Evolutionary conservation across 2,329 filamentous ascomycete species (phyloP), one percentile per base, ranked within the genome.

Genomic region (Colletotrichum siamense): DNA sequence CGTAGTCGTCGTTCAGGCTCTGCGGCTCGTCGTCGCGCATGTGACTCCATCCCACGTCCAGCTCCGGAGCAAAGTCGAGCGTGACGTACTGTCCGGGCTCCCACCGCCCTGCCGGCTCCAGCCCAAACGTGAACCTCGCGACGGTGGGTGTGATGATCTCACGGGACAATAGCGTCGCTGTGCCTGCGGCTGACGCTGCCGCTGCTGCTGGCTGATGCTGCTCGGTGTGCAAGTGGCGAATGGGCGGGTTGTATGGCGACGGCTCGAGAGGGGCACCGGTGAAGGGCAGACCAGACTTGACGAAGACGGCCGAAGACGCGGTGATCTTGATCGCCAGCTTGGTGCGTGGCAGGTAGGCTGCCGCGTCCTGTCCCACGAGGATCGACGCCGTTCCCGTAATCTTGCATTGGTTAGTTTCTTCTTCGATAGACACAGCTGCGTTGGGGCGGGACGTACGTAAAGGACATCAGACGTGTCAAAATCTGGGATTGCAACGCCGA

Each of bases 11-110:
- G 80, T 98, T 98, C 18, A 98, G 83, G 79, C 92, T 94, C 78
- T 89, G 89, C 7, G 95, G 95, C 79, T 98, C 95, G 73, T 94
- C 92, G 78, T 98, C 93, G 4, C 92, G 88, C 95, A 98, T 98
- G 82, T 98, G 96, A 65, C 89, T 91, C 83, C 95, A 98, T 1
- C 95, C 95, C 13, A 88, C 83, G 78, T 94, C 92, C 2, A 98
- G 86, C 79, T 96, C 92, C 0, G 88, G 83, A 15, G 89, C 87
- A 80, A 98, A 96, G 76, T 94, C 92, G 4, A 98, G 84, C 2
- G 94, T 95, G 22, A 95, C 90, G 84, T 97, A 95, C 81, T 98
- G 95, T 0, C 95, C 95, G 0, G 95, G 87, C 28, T 84, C 87
- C 91, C 95, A 96, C 2, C 66, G 68, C 30, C 83, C 82, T 3